Conservation (phyloP, 345 rosid species). For the Lepidium africanum region DNA sequence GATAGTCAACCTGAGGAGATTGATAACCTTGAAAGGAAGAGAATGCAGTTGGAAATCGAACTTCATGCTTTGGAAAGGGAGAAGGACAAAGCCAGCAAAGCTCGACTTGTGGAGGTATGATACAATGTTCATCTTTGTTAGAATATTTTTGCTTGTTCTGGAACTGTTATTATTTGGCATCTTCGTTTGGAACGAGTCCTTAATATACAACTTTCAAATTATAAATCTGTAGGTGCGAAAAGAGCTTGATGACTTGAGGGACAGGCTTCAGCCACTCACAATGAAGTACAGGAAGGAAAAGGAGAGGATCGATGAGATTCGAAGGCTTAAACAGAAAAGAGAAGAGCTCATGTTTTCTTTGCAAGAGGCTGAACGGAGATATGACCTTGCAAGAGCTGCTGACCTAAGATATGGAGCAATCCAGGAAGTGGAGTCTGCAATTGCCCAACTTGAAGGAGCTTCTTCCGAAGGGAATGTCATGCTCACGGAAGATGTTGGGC, state of each 20-base stretch:
- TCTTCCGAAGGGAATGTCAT: slow-evolving; percentile 54
- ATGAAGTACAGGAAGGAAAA: slow-evolving; percentile 92
- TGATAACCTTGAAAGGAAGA: slow-evolving; percentile 77
- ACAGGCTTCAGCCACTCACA: slow-evolving; percentile 76
- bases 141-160: slow-evolving; percentile 15
- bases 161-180: background rate
- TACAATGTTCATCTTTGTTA: background rate
- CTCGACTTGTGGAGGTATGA: slow-evolving; percentile 72
- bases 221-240: slow-evolving; percentile 54
- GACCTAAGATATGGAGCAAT: slow-evolving; percentile 81
- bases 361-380: slow-evolving; percentile 88
- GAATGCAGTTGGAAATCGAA: slow-evolving; percentile 84
- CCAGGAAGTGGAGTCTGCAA: slow-evolving; percentile 71
- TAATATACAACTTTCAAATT: background rate
- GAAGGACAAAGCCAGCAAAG: slow-evolving; percentile 92
- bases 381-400: slow-evolving; percentile 85
- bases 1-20: slow-evolving; percentile 98
- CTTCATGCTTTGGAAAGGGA: slow-evolving; percentile 89
- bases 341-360: slow-evolving; percentile 68
- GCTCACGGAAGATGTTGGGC: slow-evolving; percentile 81
- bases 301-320: slow-evolving; percentile 79
- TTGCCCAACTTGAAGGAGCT: slow-evolving; percentile 55
- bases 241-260: slow-evolving; percentile 89
- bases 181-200: background rate
- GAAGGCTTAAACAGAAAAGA: slow-evolving; percentile 68